Evolutionary conservation across 2,329 filamentous ascomycete species (phyloP).

Genomic region (Ophiosphaerella narmari): DNA sequence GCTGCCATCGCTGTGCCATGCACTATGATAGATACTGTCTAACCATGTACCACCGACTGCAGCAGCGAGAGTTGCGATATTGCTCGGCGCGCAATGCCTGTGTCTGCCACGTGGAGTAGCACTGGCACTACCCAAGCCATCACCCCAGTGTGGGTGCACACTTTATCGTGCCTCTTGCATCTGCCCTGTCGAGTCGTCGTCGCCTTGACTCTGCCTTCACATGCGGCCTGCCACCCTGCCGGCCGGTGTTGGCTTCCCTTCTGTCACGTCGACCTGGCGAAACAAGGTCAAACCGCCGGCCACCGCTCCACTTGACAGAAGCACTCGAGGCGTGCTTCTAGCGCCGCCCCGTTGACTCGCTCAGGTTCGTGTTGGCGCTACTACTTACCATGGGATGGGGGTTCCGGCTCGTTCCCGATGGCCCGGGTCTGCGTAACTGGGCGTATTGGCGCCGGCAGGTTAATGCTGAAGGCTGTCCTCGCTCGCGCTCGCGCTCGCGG

Average conservation of each 20-base stretch:
- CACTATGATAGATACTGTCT: too few relatives aligned
- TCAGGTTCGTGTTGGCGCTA: constrained; percentile 18
- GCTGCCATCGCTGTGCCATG: too few relatives aligned
- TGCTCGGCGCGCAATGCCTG: constrained; percentile 6
- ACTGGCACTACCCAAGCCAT: neutral
- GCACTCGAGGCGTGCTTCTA: constrained; percentile 1
- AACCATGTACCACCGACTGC: too few relatives aligned
- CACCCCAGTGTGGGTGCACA: too few relatives aligned
- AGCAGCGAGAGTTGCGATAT: neutral
- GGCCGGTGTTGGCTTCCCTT: neutral
- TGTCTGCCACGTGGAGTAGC: constrained; percentile 10
- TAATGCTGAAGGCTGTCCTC: constrained; percentile 8
- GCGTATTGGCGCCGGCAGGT: constrained; percentile 16
- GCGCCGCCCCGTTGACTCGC: constrained; percentile 14
- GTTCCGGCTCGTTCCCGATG: constrained; percentile 21
- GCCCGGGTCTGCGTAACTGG: constrained; percentile 20
- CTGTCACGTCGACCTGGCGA: neutral
- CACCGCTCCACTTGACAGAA: constrained; percentile 1
- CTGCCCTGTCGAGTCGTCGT: neutral
- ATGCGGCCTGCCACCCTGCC: too few relatives aligned
- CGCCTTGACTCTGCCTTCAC: too few relatives aligned
- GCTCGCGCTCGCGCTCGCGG: constrained; percentile 4
- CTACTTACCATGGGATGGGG: constrained; percentile 20
- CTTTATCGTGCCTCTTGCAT: neutral
- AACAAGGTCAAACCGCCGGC: constrained; percentile 2